These are phyloP conservation scores for Corymbia calophylla DNA, from an alignment of 441 rosid genomes.

Conservation along the genomic window DNA sequence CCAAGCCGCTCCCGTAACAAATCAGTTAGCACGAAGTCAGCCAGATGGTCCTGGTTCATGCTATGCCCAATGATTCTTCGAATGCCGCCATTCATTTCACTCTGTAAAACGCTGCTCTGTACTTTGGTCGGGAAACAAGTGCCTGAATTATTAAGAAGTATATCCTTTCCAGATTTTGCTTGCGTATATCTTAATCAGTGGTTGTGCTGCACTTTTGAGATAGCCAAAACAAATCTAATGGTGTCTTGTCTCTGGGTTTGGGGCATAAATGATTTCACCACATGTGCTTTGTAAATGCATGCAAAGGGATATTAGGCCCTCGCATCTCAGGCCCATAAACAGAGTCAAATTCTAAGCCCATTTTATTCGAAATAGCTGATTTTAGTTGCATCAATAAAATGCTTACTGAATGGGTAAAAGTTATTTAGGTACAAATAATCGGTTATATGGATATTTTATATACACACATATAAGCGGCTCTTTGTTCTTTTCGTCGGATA, in stretches of 20 bases:
- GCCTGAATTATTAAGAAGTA: background rate
- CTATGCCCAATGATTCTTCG: conserved; percentile 46
- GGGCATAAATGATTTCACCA: background rate
- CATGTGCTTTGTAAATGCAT: background rate
- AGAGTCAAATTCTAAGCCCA: background rate
- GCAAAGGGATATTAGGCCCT: too few relatives aligned
- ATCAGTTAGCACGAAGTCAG: conserved; percentile 49
- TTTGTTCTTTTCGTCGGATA: too few relatives aligned
- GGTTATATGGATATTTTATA: background rate
- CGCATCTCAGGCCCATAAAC: background rate
- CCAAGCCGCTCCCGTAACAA: conserved; percentile 73
- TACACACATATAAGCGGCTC: too few relatives aligned
- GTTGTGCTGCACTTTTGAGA: too few relatives aligned
- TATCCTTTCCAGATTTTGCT: background rate
- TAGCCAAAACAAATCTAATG: too few relatives aligned
- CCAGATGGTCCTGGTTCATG: conserved; percentile 88
- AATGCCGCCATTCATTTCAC: background rate
- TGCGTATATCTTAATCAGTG: too few relatives aligned
- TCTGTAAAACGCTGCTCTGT: background rate
- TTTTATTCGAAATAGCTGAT: background rate
- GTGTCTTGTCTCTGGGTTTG: background rate
- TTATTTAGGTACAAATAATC: too few relatives aligned
- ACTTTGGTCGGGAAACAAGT: background rate
- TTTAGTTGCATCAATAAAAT: background rate
- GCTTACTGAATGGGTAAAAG: too few relatives aligned